Evolutionary conservation across 768 basidiomycete genomes (phyloP).

Genomic region (Panaeolus papilionaceus): DNA sequence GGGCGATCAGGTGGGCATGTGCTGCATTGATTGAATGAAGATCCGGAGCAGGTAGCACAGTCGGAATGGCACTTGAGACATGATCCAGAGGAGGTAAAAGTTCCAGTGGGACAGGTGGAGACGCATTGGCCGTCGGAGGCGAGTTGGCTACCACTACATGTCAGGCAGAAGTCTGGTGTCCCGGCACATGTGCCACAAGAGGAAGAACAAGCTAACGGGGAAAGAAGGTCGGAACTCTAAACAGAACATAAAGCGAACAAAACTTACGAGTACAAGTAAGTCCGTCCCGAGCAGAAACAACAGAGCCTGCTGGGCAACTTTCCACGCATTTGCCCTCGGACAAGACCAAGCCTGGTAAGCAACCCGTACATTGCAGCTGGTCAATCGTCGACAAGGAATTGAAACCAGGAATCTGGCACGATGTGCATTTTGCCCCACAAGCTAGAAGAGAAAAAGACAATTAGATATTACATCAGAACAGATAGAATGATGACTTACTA

Average conservation of each 20-base stretch:
- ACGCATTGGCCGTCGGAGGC: constrained; percentile 80
- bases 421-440: constrained; percentile 84
- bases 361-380: constrained; percentile 76
- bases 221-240: constrained; percentile 16
- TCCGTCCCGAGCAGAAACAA: constrained; percentile 74
- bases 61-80: constrained; percentile 87
- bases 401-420: constrained; percentile 79
- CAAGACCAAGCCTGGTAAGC: constrained; percentile 78
- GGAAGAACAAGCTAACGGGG: constrained; percentile 43
- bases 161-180: constrained; percentile 71
- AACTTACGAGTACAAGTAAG: constrained; percentile 75
- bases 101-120: constrained; percentile 73
- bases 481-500: constrained; percentile 52
- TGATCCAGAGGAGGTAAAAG: constrained; percentile 66
- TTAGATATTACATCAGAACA: neutral
- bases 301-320: constrained; percentile 76
- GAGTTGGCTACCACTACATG: constrained; percentile 70
- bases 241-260: neutral
- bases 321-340: constrained; percentile 72
- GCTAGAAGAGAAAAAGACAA: constrained; percentile 45
- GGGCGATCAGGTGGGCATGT: constrained; percentile 72
- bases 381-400: constrained; percentile 67
- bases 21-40: constrained; percentile 79
- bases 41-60: constrained; percentile 83
- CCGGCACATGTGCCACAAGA: constrained; percentile 77